Evolutionary conservation across 2,329 filamentous ascomycete species (phyloP), one percentile per base, ranked within the genome.

Genomic region (Sporothrix schenckii): DNA sequence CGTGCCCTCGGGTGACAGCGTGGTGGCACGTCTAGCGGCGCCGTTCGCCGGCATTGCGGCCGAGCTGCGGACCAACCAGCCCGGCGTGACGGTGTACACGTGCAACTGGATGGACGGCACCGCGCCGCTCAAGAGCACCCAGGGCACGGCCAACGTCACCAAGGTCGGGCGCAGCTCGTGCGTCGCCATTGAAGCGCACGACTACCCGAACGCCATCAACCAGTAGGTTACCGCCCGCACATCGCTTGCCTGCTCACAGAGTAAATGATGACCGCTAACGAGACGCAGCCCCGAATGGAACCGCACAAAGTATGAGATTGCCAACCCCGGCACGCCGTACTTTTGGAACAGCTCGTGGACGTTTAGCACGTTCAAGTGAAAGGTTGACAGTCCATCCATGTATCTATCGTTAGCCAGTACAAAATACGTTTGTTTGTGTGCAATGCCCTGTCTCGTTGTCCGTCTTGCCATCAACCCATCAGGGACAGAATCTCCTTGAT

Each of bases 151-250:
- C 53, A 76, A 74, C 27, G 77, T 75, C 2, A 77, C 79, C n/a
- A 79, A 67, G 9, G 83, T 88, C 9, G 80, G 82, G 69, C 78
- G 90, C 77, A 90, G 89, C 76, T 90, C 89, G 24, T 93, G 91
- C 76, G 78, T 93, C 7, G 91, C 92, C 44, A 87, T 93, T 77
- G 91, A 93, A 80, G 88, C 91, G 2, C 88, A 93, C 78, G 90
- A 91, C 77, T 93, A 88, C 83, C 91, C 92, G 72, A 90, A 93
- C 77, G 91, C 86, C 2, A 91, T 93, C 79, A 93, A 93, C 78
- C 85, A 91, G 82, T 84, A 76, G 78, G 82, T 80, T n/a, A n/a
- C 6, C 10, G 7, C 41, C 41, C 41, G 2, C 27, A 27, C 2
- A 27, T 27, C 27, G 27, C 27, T 27, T 27, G 2, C 27, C 27